phyloP scores from a whole-genome alignment of 2,329 filamentous ascomycete species.

The Eurotiales sp. region DNA sequence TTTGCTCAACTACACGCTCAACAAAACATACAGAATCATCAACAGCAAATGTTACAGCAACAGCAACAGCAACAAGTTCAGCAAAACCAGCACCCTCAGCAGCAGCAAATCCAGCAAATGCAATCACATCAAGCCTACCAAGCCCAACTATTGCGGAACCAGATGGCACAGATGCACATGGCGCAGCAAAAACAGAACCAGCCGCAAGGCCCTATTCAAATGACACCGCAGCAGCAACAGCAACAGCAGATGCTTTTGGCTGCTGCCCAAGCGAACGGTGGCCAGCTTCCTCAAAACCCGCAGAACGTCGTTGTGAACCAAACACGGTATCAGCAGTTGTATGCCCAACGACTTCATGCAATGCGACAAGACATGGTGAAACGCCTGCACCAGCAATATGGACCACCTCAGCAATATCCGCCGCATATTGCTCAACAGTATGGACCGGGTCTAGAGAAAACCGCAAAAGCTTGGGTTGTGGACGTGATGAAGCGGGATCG shows the following conservation, averaged over 20 bases:
- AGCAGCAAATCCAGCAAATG: slow-evolving; percentile 24
- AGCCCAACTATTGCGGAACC: slow-evolving; percentile 16
- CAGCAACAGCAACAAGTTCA: slow-evolving; percentile 31
- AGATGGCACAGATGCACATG: slow-evolving; percentile 27
- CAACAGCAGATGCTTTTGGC: slow-evolving; percentile 37
- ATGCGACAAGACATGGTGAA: slow-evolving; percentile 36
- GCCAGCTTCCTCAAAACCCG: slow-evolving; percentile 30
- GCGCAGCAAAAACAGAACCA: slow-evolving; percentile 23
- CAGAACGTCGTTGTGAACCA: slow-evolving; percentile 27
- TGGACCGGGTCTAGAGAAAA: slow-evolving; percentile 32
- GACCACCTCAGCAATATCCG: slow-evolving; percentile 36
- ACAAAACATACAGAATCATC: slow-evolving; percentile 44
- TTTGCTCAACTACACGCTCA: slow-evolving; percentile 43
- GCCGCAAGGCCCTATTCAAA: slow-evolving; percentile 15
- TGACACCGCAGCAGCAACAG: slow-evolving; percentile 27
- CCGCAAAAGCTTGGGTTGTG: slow-evolving; percentile 34
- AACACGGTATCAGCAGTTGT: slow-evolving; percentile 32
- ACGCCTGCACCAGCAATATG: slow-evolving; percentile 36
- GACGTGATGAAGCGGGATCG: slow-evolving; percentile 38
- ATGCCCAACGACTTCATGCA: slow-evolving; percentile 32
- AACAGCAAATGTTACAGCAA: slow-evolving; percentile 29
- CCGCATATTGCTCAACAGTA: slow-evolving; percentile 37
- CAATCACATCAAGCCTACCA: slow-evolving; percentile 21
- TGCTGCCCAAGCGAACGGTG: slow-evolving; percentile 31
- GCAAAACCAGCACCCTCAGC: slow-evolving; percentile 24